Conservation (phyloP, 2,329 filamentous ascomycete genomes). For the Gyromitra esculenta region DNA sequence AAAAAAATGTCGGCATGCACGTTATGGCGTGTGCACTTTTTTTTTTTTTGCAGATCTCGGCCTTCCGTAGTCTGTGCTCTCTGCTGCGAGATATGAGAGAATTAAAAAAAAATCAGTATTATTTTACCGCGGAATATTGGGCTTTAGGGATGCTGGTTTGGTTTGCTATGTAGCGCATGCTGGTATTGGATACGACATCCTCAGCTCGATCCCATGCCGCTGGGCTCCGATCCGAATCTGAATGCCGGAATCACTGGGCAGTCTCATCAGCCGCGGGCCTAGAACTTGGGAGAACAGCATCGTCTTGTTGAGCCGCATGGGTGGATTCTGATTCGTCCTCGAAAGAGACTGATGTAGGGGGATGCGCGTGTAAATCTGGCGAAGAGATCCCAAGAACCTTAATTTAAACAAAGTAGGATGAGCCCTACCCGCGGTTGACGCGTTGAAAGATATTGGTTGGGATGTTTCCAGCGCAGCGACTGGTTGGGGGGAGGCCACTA, state of each 20-base stretch:
- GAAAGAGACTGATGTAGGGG: not conserved
- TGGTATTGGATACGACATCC: constrained; percentile 15
- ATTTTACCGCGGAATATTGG: constrained; percentile 5
- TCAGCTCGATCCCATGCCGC: constrained; percentile 27
- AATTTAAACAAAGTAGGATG: not conserved
- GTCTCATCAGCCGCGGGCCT: constrained; percentile 11
- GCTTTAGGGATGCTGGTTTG: not conserved
- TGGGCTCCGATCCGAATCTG: constrained; percentile 30
- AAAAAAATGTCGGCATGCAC: constrained; percentile 5
- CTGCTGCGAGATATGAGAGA: constrained; percentile 15
- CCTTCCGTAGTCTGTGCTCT: not conserved
- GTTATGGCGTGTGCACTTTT: constrained; percentile 31
- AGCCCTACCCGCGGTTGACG: constrained; percentile 22
- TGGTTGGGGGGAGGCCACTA: not conserved
- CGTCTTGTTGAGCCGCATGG: not conserved
- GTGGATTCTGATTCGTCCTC: not conserved
- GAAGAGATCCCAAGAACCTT: not conserved
- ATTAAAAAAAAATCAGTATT: constrained; percentile 9
- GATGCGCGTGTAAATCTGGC: not conserved
- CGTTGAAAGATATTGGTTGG: constrained; percentile 4
- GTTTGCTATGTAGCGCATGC: constrained; percentile 30
- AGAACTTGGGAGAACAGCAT: not conserved
- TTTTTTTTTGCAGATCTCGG: constrained; percentile 10
- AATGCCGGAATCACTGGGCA: constrained; percentile 6
- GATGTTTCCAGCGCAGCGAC: not conserved